Base-by-base conservation (phyloP, 2,329 filamentous ascomycete genomes). In the Penicillium frequentans region DNA sequence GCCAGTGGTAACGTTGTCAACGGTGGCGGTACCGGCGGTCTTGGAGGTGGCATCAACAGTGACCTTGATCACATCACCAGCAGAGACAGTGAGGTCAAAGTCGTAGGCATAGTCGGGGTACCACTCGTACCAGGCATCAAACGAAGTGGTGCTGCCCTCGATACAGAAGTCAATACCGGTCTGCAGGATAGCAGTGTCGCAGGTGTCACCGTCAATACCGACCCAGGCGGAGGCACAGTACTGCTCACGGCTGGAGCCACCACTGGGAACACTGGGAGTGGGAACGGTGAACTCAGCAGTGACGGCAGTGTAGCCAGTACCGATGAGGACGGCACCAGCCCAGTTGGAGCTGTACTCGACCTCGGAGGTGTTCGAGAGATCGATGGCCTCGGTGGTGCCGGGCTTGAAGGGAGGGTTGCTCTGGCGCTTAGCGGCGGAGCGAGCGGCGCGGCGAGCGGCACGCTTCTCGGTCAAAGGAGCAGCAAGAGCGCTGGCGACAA, bases 71-170 rank as follows among this genome's bases (percentile, higher is more conserved):
- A 60, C 58, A 54, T 82, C 70, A 16, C 80, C 81, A 4, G 76
- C 74, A 11, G 65, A 60, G 55, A 83, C 73, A 11, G 64, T 55
- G 66, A 84, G 77, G 57, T 73, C 73, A 55, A 84, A 85, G 65
- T 81, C 74, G 65, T 82, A 79, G 24, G 82, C 76, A 64, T 81
- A 81, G 67, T 84, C 80, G 3, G 83, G 82, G 65, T 81, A 83
- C 83, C 82, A 86, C 68, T 85, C 83, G 63, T 84, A 85, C 82
- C 84, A 86, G 16, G 82, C 81, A 52, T 81, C 78, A 62, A 78
- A 85, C 9, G 72, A 76, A 3, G 78, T 75, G 0, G 65, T 59
- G 21, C 69, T 70, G 2, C 71, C 74, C 42, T 75, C 63, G 29
- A 81, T 69, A 49, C 77, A 79, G 69, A 84, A 84, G 68, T 85